phyloP scores from a whole-genome alignment of 2,329 filamentous ascomycete genomes.

The Beauveria australis region DNA sequence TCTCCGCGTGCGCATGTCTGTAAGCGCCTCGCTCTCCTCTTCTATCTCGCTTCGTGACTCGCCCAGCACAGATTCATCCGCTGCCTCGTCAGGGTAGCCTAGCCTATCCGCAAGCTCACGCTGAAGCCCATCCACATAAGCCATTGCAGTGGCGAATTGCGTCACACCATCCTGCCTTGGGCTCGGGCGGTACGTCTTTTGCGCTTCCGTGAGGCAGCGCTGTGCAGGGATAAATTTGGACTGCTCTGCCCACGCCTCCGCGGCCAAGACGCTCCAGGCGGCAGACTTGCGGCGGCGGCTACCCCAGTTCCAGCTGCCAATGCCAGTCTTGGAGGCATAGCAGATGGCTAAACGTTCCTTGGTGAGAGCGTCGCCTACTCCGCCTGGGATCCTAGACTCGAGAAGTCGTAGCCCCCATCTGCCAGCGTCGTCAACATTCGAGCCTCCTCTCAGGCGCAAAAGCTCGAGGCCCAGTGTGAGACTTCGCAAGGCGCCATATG shows the following conservation, averaged over 20 bases:
- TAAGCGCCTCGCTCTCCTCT: slow-evolving; percentile 44
- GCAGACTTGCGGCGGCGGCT: slow-evolving; percentile 74
- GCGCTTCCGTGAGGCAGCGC: slow-evolving; percentile 64
- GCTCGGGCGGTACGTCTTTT: slow-evolving; percentile 43
- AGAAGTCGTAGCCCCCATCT: slow-evolving; percentile 75
- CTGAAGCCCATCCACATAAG: slow-evolving; percentile 45
- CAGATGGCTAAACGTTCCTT: slow-evolving; percentile 81
- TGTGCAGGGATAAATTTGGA: slow-evolving; percentile 72
- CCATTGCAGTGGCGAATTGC: slow-evolving; percentile 41
- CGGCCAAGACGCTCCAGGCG: slow-evolving; percentile 76
- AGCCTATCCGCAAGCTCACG: slow-evolving; percentile 40
- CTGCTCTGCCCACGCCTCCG: slow-evolving; percentile 74
- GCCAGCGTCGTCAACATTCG: slow-evolving; percentile 77
- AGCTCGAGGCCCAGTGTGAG: slow-evolving; percentile 73
- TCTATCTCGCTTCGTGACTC: slow-evolving; percentile 33
- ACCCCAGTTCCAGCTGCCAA: slow-evolving; percentile 60
- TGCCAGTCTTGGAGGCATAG: slow-evolving; percentile 65
- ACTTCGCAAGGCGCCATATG: slow-evolving; percentile 73
- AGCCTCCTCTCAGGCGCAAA: slow-evolving; percentile 68
- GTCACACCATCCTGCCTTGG: slow-evolving; percentile 42
- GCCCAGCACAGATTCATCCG: slow-evolving; percentile 22
- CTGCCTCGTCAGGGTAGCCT: slow-evolving; percentile 22
- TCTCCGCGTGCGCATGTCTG: slow-evolving; percentile 39
- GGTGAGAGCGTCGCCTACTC: slow-evolving; percentile 70
- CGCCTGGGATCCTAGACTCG: slow-evolving; percentile 67